A percentile compares a stretch with the other conserved stretches of the same genome.
phyloP scores from a whole-genome alignment of 1,139 yeast species.

The Blastobotrys aristatus region DNA sequence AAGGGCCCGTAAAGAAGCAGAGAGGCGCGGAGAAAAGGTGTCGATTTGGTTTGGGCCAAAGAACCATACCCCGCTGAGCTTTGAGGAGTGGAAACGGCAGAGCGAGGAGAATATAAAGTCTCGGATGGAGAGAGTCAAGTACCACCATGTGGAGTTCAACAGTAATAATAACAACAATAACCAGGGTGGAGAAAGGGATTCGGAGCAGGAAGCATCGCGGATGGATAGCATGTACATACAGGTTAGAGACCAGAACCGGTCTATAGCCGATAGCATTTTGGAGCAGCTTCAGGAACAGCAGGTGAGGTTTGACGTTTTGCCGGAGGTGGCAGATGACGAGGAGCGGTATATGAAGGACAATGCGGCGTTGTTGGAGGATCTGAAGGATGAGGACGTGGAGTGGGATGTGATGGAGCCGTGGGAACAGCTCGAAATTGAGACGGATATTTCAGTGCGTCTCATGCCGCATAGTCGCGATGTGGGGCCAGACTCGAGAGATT shows the following conservation, averaged over 20 bases:
- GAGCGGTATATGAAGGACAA: conserved; percentile 10
- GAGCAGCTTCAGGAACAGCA: conserved; percentile 19
- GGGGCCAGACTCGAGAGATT: conserved; percentile 19
- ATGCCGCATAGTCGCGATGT: conserved; percentile 29
- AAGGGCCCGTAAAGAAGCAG: conserved; percentile 25
- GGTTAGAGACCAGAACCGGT: conserved; percentile 22
- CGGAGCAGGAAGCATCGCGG: background rate
- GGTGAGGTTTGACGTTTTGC: conserved; percentile 10
- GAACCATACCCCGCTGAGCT: conserved; percentile 29
- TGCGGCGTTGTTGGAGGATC: conserved; percentile 12
- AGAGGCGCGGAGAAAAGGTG: conserved; percentile 20
- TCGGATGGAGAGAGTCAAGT: too few species aligned
- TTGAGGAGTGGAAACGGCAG: conserved; percentile 33
- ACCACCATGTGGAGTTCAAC: too few species aligned
- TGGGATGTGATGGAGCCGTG: conserved; percentile 30
- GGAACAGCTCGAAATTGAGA: conserved; percentile 26
- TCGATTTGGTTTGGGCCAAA: conserved; percentile 34
- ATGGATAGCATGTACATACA: conserved; percentile 9
- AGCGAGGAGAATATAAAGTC: too few species aligned
- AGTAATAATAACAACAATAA: conserved; percentile 21
- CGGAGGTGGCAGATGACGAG: conserved; percentile 13
- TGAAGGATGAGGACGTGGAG: conserved; percentile 20
- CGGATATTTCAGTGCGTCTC: conserved; percentile 26
- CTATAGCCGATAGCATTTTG: conserved; percentile 20
- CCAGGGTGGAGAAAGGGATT: conserved; percentile 12